phyloP scores from a whole-genome alignment of 2,329 filamentous ascomycete species.

The Trichoderma cornu-damae region DNA sequence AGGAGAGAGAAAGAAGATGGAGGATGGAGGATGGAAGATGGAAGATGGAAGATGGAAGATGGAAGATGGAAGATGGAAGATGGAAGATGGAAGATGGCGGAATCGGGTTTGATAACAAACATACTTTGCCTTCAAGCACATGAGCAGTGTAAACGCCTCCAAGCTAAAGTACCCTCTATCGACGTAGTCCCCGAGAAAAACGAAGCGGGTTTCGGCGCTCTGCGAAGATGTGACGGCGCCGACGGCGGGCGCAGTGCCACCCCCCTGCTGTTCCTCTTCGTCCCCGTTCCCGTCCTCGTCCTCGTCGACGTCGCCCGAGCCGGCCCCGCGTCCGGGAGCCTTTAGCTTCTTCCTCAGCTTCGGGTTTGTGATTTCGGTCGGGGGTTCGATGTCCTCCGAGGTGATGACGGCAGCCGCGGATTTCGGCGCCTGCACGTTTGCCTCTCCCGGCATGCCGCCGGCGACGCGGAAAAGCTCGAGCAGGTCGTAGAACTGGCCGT shows the following conservation, averaged over 20 bases:
- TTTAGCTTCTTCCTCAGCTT: slow-evolving; percentile 83
- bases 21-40: too few species aligned
- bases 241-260: not conserved
- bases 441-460: slow-evolving; percentile 90
- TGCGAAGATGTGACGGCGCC: slow-evolving; percentile 36
- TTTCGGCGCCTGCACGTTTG: slow-evolving; percentile 61
- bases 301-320: slow-evolving; percentile 49
- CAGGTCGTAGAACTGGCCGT: slow-evolving; percentile 97
- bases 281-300: slow-evolving; percentile 41
- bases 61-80: too few species aligned
- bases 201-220: slow-evolving; percentile 52
- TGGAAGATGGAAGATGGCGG: not conserved
- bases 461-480: slow-evolving; percentile 95
- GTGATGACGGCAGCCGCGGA: slow-evolving; percentile 71
- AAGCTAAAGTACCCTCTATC: slow-evolving; percentile 96
- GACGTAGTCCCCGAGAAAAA: slow-evolving; percentile 82
- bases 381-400: slow-evolving; percentile 88
- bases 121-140: slow-evolving; percentile 79
- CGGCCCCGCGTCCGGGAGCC: slow-evolving; percentile 30
- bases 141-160: slow-evolving; percentile 93
- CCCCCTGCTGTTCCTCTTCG: slow-evolving; percentile 29
- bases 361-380: slow-evolving; percentile 80
- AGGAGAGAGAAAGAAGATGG: too few species aligned
- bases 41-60: too few species aligned
- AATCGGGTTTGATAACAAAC: not conserved